Base-by-base conservation (phyloP, 441 rosid genomes). In the Theobroma grandiflorum region DNA sequence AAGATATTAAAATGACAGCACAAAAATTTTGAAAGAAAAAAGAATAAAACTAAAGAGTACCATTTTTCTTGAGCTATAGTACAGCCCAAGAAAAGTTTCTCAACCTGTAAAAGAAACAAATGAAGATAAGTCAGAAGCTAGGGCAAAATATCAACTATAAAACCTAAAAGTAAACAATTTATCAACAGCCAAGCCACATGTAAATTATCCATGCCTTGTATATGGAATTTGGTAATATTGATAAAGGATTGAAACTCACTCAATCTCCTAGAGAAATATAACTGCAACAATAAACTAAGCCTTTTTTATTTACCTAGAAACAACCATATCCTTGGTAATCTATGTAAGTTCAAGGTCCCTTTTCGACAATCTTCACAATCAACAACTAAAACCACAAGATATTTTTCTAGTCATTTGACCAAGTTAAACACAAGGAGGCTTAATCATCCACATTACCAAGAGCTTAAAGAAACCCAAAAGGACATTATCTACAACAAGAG, bases 51-150 rank as follows among this genome's bases (percentile, higher is more conserved):
- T 18, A 16, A 45, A 62, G 68, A 31, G 11, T 81, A 87, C 90
- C 88, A 87, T 87, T 72, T 79, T 77, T 50, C 12, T 45, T 42
- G 73, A 78, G 77, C 75, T 79, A 53, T 37, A 37, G 75, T 49
- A 38, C 59, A 12, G 65, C 73, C 57, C 76, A 33, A 67, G 72
- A 22, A 52, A 47, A 75, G 55, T 50, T 63, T 59, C 66, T 74
- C 72, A 76, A 81, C 83, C 88, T 85, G 85, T 43, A 70, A 66
- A 74, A 52, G 65, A 69, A 74, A 53, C n/a, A 79, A 78, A 52
- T 45, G 12, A 55, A 37, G 20, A 55, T 26, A 11, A 5, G 57
- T 38, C 37, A 73, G 50, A 73, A 55, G 0, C 64, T 18, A 40
- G 18, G 49, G 31, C 22, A 67, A 18, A 67, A 42, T 42, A 67